These are phyloP conservation scores for Alternaria sp. DNA, from an alignment of 2,329 filamentous ascomycete species.

Conservation along the genomic window DNA sequence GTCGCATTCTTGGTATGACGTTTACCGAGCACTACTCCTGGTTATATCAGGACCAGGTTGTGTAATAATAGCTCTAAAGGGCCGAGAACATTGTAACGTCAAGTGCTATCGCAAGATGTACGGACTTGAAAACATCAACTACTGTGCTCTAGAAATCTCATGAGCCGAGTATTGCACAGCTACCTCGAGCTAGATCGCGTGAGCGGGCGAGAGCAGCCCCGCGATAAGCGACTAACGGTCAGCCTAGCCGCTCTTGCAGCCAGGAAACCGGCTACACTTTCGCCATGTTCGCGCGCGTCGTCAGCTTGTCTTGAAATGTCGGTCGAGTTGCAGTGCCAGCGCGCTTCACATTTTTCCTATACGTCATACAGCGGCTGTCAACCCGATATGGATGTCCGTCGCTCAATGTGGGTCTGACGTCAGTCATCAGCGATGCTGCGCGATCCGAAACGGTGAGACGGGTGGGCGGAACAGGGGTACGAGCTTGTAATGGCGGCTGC, in stretches of 20 bases:
- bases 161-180: background rate
- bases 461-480: conserved; percentile 13
- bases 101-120: background rate
- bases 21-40: background rate
- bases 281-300: conserved; percentile 18
- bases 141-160: background rate
- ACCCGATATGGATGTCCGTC: conserved; percentile 1
- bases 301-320: conserved; percentile 21
- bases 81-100: background rate
- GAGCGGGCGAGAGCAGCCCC: background rate
- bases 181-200: background rate
- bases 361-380: conserved; percentile 8
- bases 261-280: background rate
- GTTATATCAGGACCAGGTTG: background rate
- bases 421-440: conserved; percentile 12
- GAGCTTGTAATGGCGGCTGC: conserved; percentile 17
- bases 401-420: conserved; percentile 30
- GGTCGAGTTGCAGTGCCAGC: background rate
- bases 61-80: background rate
- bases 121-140: background rate
- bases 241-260: background rate
- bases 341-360: conserved; percentile 4
- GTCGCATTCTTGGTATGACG: background rate
- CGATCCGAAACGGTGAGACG: conserved; percentile 1
- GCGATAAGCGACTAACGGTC: conserved; percentile 6